Evolutionary conservation across 768 basidiomycete species (phyloP).

Genomic region (Tubosaeta sp.): DNA sequence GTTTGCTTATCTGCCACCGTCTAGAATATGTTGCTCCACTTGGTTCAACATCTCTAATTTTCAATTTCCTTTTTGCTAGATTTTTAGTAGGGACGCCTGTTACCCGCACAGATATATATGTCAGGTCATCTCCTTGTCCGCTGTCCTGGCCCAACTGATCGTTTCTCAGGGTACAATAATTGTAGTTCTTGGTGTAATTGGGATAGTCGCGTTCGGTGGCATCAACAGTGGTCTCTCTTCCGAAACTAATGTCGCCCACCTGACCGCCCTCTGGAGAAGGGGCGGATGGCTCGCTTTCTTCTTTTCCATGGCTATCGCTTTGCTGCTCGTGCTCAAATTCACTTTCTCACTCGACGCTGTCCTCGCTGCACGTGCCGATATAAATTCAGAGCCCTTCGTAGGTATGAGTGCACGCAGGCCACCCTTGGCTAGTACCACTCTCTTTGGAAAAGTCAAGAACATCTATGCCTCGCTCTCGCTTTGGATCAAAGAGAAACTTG

Average conservation of each 20-base stretch:
- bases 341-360: slow-evolving; percentile 71
- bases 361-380: slow-evolving; percentile 64
- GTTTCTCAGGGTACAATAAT: slow-evolving; percentile 66
- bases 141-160: slow-evolving; percentile 1
- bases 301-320: slow-evolving; percentile 68
- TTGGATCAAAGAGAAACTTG: slow-evolving; percentile 59
- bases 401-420: slow-evolving; percentile 34
- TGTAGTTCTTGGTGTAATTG: slow-evolving; percentile 80
- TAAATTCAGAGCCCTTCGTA: slow-evolving; percentile 54
- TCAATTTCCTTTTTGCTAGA: slow-evolving; percentile 94
- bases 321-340: slow-evolving; percentile 62
- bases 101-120: slow-evolving; percentile 78
- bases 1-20: slow-evolving; percentile 11
- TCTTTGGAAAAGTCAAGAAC: slow-evolving; percentile 32
- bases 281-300: slow-evolving; percentile 91
- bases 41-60: slow-evolving; percentile 89
- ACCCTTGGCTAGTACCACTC: slow-evolving; percentile 17
- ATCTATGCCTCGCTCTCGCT: slow-evolving; percentile 46
- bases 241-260: slow-evolving; percentile 68
- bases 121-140: slow-evolving; percentile 31
- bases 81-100: slow-evolving; percentile 85
- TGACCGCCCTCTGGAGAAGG: slow-evolving; percentile 83
- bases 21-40: slow-evolving; percentile 94
- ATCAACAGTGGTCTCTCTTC: slow-evolving; percentile 75
- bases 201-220: slow-evolving; percentile 83